Conservation (phyloP, 2,329 filamentous ascomycete species). For the Lachnellula cervina region DNA sequence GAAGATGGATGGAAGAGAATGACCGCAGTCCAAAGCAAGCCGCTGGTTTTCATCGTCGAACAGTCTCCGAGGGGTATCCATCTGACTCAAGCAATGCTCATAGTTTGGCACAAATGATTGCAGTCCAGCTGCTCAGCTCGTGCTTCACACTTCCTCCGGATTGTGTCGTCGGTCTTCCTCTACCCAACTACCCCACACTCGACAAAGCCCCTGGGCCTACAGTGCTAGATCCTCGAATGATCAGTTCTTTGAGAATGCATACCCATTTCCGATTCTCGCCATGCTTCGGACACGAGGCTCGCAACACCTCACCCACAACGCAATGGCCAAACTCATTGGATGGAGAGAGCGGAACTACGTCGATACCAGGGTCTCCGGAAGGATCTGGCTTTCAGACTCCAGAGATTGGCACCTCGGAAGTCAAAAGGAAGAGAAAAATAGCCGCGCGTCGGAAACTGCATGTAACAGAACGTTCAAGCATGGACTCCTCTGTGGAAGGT, state of each 20-base stretch:
- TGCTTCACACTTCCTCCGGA: slow-evolving; percentile 31
- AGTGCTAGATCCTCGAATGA: slow-evolving; percentile 25
- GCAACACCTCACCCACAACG: slow-evolving; percentile 27
- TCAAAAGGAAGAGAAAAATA: slow-evolving; percentile 5
- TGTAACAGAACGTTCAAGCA: slow-evolving; percentile 13
- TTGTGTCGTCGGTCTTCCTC: slow-evolving; percentile 6
- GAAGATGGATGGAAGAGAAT: slow-evolving; percentile 14
- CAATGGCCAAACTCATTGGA: slow-evolving; percentile 12
- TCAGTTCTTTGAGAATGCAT: slow-evolving; percentile 31
- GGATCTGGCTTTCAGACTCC: slow-evolving; percentile 6
- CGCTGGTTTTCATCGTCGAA: slow-evolving; percentile 12
- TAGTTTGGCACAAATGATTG: slow-evolving; percentile 29
- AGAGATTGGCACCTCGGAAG: slow-evolving; percentile 5
- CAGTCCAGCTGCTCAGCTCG: slow-evolving; percentile 28
- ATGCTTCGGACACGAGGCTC: slow-evolving; percentile 29
- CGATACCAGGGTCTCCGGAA: not conserved
- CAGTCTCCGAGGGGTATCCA: slow-evolving; percentile 23
- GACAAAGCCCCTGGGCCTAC: slow-evolving; percentile 1
- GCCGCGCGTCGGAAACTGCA: slow-evolving; percentile 7
- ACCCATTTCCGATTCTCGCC: slow-evolving; percentile 30
- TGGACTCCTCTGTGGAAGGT: slow-evolving; percentile 1
- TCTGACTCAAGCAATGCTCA: slow-evolving; percentile 16
- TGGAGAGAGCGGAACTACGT: slow-evolving; percentile 16
- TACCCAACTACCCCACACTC: slow-evolving; percentile 10
- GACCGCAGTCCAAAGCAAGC: slow-evolving; percentile 6